These are phyloP conservation scores for Solanum aculeatissimum DNA, from an alignment of 305 asterid species.

Conservation along the genomic window DNA sequence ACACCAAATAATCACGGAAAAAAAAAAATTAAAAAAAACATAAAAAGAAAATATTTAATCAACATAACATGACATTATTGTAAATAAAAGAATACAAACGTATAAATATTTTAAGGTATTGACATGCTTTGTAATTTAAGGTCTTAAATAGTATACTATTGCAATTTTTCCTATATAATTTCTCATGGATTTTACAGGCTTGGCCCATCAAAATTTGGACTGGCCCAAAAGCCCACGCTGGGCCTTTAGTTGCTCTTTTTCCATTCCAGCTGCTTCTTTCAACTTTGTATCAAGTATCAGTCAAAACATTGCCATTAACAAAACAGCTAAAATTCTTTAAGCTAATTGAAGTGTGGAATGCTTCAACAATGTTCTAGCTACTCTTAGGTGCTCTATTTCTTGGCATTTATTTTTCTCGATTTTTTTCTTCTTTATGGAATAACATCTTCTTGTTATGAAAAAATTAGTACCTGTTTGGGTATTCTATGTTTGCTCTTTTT, in stretches of 20 bases:
- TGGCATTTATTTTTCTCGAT: not conserved
- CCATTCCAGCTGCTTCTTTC: not conserved
- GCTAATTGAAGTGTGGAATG: not conserved
- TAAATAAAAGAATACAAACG: too few species aligned
- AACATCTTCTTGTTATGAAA: not conserved
- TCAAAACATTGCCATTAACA: not conserved
- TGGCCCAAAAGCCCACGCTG: not conserved
- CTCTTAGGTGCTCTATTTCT: not conserved
- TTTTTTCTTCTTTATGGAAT: not conserved
- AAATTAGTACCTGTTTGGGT: not conserved
- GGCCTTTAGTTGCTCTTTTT: not conserved
- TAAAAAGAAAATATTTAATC: too few species aligned
- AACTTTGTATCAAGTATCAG: not conserved
- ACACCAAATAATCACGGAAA: too few species aligned
- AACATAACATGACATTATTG: too few species aligned
- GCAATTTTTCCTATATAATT: too few species aligned
- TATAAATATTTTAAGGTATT: too few species aligned
- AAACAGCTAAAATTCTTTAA: not conserved
- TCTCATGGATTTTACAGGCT: not conserved
- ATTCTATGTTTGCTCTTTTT: not conserved
- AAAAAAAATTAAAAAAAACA: too few species aligned
- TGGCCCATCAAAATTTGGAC: not conserved
- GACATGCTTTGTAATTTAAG: too few species aligned
- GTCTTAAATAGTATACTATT: too few species aligned
- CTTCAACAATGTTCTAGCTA: not conserved